Evolutionary conservation across 345 rosid genomes (phyloP).

Genomic region (Boechera retrofracta): DNA sequence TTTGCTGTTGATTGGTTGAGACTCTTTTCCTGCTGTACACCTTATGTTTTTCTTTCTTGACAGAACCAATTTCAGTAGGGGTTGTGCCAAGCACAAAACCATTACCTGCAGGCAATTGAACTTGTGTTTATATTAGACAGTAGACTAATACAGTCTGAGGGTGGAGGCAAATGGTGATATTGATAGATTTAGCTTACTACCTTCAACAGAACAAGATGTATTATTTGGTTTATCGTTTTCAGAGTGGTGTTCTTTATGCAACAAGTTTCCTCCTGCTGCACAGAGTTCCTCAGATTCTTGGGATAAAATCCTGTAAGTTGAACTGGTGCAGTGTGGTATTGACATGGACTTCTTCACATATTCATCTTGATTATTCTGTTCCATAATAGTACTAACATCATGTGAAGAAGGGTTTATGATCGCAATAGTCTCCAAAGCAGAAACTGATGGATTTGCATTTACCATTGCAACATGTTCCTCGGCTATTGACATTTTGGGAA

Average conservation of each 20-base stretch:
- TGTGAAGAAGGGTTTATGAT: slow-evolving; percentile 41
- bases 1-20: slow-evolving; percentile 37
- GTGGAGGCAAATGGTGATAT: slow-evolving; percentile 31
- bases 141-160: not conserved
- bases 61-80: slow-evolving; percentile 36
- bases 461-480: slow-evolving; percentile 27
- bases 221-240: slow-evolving; percentile 34
- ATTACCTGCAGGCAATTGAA: slow-evolving; percentile 37
- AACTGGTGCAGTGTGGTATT: slow-evolving; percentile 37
- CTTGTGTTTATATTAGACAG: slow-evolving; percentile 1
- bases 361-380: slow-evolving; percentile 39
- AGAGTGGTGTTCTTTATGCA: slow-evolving; percentile 27
- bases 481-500: slow-evolving; percentile 13
- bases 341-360: slow-evolving; percentile 41
- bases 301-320: slow-evolving; percentile 30
- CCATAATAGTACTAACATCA: slow-evolving; percentile 37
- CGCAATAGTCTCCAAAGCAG: slow-evolving; percentile 42
- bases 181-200: slow-evolving; percentile 41
- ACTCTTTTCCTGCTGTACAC: slow-evolving; percentile 62
- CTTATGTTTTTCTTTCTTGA: slow-evolving; percentile 43
- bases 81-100: slow-evolving; percentile 6
- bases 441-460: slow-evolving; percentile 33
- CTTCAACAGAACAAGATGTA: slow-evolving; percentile 46
- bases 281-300: slow-evolving; percentile 34
- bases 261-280: slow-evolving; percentile 35